Evolutionary conservation across 2,329 filamentous ascomycete species (phyloP), one percentile per base, ranked within the genome.

Genomic region (Venturiaceae sp.): DNA sequence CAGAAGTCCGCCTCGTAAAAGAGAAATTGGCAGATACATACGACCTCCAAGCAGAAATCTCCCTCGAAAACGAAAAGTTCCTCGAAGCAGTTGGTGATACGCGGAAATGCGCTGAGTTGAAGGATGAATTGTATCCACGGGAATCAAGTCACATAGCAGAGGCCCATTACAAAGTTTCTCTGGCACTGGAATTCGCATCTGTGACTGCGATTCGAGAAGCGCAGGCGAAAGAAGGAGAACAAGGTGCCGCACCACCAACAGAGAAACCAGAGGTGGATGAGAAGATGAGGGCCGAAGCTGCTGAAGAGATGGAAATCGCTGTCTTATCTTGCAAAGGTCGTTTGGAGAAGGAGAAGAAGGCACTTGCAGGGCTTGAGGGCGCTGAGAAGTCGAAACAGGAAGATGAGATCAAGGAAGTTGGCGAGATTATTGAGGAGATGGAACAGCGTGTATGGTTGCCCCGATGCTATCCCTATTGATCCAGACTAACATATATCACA

Each of bases 21-120:
- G 90, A 95, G 72, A 85, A 90, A 59, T 81, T 97, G 34, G 90
- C 90, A 61, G 94, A 99, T 69, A 95, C 90, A 8, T 90, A 96
- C 70, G 92, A 96, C 69, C 82, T 96, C 58, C 87, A 97, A 62
- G 89, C 92, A 9, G 94, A 99, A 73, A 96, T 99, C 62, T 95
- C 88, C n/a, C 79, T 99, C 30, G 94, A 99, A 75, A 96, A 94
- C 65, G 94, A 97, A 74, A 86, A 88, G 76, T 99, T 96, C 69
- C 80, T 83, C 44, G 86, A 90, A 64, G 92, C 94, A n/a, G 88
- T 96, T 57, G 81, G 84, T 52, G 94, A 99, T 72, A 84, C 90
- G 56, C 85, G 84, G 65, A 83, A 86, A 14, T 85, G 91, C 1
- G 82, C 97, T 53, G 82, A 82, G 41, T 83, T 95, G 66, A 95